phyloP scores from a whole-genome alignment of 768 basidiomycete species.

The Fomitopsis serialis region DNA sequence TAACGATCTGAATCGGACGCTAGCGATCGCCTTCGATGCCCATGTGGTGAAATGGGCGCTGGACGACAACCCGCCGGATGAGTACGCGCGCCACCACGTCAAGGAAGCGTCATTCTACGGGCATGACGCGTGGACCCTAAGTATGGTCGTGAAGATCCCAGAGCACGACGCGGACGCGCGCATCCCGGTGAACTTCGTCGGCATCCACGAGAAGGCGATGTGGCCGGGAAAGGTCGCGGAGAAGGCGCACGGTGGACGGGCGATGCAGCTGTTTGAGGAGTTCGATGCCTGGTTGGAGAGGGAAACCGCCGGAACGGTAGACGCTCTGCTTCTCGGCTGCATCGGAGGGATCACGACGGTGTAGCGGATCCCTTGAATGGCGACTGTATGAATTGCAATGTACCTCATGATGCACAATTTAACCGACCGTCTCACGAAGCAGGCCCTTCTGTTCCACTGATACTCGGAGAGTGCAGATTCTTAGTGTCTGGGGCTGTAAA shows the following conservation, averaged over 20 bases:
- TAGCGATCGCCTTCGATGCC: constrained; percentile 87
- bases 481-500: too few species aligned
- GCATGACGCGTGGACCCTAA: constrained; percentile 63
- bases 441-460: too few species aligned
- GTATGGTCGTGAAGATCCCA: constrained; percentile 60
- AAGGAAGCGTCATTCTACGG: constrained; percentile 90
- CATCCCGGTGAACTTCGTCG: constrained; percentile 69
- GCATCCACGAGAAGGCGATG: constrained; percentile 78
- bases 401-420: too few species aligned
- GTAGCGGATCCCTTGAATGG: constrained; percentile 12
- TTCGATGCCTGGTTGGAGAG: constrained; percentile 73
- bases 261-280: constrained; percentile 69
- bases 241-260: constrained; percentile 45
- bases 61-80: constrained; percentile 72
- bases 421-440: too few species aligned
- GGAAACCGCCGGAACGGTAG: constrained; percentile 59
- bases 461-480: too few species aligned
- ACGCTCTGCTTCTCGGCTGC: constrained; percentile 63
- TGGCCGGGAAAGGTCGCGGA: constrained; percentile 62
- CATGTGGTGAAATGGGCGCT: constrained; percentile 84
- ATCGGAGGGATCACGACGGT: constrained; percentile 55
- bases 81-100: constrained; percentile 77
- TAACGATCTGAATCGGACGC: background rate
- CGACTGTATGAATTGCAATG: too few species aligned
- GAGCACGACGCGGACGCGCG: constrained; percentile 15